These are phyloP conservation scores for Cinchona pubescens DNA, from an alignment of 257 asterid genomes.

Conservation along the genomic window DNA sequence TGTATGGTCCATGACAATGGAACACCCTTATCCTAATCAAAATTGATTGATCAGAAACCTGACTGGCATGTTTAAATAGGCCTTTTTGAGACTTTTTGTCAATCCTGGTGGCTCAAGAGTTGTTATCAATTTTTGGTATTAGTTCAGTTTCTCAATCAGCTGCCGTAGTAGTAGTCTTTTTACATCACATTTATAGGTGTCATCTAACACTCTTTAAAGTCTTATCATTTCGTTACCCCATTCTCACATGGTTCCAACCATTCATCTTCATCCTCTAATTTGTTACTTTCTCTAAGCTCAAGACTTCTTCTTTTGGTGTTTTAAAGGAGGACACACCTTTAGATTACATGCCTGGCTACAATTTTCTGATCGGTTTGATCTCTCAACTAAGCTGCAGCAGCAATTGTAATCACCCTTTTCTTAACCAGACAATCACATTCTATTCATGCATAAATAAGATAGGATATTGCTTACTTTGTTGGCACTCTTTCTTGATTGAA, in stretches of 20 bases:
- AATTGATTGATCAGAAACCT: conserved; percentile 1
- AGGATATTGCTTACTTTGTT: background rate
- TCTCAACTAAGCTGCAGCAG: background rate
- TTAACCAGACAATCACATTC: background rate
- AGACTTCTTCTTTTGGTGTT: background rate
- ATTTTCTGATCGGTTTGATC: background rate
- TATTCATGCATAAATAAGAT: background rate
- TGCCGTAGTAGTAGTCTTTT: conserved; percentile 6
- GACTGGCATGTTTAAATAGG: background rate
- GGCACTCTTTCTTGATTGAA: background rate
- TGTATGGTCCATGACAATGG: conserved; percentile 11
- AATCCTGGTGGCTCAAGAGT: conserved; percentile 6
- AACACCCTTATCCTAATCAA: conserved; percentile 9
- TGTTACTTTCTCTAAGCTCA: conserved; percentile 11
- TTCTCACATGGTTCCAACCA: conserved; percentile 23
- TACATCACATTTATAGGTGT: conserved; percentile 9
- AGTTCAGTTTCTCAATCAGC: conserved; percentile 10
- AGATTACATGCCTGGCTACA: background rate
- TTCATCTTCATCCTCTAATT: conserved; percentile 9
- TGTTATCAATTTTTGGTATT: background rate
- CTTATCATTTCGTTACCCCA: conserved; percentile 17
- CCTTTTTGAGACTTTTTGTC: background rate
- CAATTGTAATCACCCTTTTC: background rate
- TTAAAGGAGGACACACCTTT: background rate
- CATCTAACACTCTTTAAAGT: background rate